Conservation (phyloP, 495 filamentous ascomycete species). For the Podospora sp. region DNA sequence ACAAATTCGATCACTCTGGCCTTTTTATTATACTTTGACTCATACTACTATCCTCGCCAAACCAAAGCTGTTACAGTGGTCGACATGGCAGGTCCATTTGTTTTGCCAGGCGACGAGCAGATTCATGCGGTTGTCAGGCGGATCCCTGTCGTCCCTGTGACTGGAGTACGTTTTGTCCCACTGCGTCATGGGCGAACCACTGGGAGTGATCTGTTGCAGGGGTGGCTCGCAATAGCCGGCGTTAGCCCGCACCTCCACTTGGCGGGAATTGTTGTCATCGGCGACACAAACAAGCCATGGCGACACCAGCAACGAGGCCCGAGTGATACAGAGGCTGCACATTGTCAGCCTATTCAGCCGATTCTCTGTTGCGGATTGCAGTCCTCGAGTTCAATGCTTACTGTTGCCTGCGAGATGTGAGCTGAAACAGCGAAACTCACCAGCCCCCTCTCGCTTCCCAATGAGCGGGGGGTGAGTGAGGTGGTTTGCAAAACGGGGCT, state of each 20-base stretch:
- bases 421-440: no score
- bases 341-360: neutral
- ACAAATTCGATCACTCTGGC: neutral
- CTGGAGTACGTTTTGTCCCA: slow-evolving; percentile 4
- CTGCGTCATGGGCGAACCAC: neutral
- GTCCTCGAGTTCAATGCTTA: neutral
- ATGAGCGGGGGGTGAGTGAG: no score
- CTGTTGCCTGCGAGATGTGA: no score
- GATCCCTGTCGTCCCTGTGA: slow-evolving; percentile 18
- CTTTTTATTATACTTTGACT: slow-evolving; percentile 2
- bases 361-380: neutral
- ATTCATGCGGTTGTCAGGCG: slow-evolving; percentile 27
- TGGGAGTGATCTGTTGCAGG: neutral
- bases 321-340: neutral
- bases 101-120: slow-evolving; percentile 23
- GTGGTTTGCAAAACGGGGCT: no score
- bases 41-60: neutral
- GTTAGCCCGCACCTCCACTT: neutral
- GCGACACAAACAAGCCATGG: neutral
- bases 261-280: neutral
- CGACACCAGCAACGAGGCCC: neutral
- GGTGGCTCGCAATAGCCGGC: neutral
- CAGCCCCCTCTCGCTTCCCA: no score
- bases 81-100: slow-evolving; percentile 11
- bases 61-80: neutral